Evolutionary conservation across 164 flowering plant genomes (phyloP).

Genomic region (Nymphaea colorata): DNA sequence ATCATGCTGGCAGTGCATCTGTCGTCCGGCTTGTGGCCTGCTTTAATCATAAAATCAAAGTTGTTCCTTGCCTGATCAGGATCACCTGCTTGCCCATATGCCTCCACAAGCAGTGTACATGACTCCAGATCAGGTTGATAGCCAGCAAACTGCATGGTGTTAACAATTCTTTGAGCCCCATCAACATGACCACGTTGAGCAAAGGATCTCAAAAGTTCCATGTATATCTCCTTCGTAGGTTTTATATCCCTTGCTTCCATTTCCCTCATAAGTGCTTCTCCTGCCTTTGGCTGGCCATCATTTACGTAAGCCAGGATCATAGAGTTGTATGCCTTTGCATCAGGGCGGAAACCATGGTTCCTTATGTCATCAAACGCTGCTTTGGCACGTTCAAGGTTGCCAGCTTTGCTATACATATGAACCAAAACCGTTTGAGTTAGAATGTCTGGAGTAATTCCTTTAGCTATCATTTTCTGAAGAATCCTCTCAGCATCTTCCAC

Average conservation of each 20-base stretch:
- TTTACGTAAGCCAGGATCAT: conserved; percentile 78
- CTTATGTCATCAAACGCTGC: conserved; percentile 56
- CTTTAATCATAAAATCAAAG: conserved; percentile 48
- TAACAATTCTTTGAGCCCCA: conserved; percentile 45
- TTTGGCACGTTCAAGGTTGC: conserved; percentile 53
- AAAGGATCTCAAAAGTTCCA: conserved; percentile 63
- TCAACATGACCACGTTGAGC: conserved; percentile 36
- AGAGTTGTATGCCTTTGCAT: conserved; percentile 40
- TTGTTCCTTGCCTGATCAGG: conserved; percentile 47
- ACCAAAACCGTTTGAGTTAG: conserved; percentile 35
- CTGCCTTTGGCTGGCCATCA: conserved; percentile 45
- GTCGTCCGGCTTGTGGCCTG: conserved; percentile 73
- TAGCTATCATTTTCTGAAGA: conserved; percentile 63
- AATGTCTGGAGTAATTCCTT: conserved; percentile 57
- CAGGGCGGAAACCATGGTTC: conserved; percentile 58
- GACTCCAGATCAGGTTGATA: conserved; percentile 41
- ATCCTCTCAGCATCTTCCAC: conserved; percentile 74
- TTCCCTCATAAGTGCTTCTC: conserved; percentile 52
- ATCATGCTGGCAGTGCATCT: conserved; percentile 60
- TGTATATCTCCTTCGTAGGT: conserved; percentile 52
- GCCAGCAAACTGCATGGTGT: conserved; percentile 56
- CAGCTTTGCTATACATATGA: conserved; percentile 67
- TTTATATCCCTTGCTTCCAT: conserved; percentile 58
- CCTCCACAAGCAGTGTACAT: conserved; percentile 58
- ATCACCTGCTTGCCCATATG: conserved; percentile 45